These are phyloP conservation scores for Yarrowia bubula DNA, from an alignment of 805 yeast genomes.

Conservation along the genomic window DNA sequence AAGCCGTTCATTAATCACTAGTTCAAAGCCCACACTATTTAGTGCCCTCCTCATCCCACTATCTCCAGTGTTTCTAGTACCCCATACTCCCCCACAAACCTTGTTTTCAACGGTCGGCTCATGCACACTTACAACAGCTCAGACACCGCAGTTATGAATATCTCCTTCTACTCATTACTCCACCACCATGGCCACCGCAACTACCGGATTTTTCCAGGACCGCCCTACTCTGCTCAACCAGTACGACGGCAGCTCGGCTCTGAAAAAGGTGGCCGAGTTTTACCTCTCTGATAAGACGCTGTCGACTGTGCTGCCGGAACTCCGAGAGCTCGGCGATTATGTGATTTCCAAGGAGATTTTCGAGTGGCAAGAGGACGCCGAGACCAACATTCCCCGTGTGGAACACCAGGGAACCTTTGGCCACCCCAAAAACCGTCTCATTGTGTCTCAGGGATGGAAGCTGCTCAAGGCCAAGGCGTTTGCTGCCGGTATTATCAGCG, in stretches of 20 bases:
- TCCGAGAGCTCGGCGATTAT: constrained; percentile 32
- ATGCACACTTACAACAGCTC: neutral
- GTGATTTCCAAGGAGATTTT: constrained; percentile 33
- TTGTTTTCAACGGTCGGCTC: neutral
- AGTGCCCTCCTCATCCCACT: too few relatives aligned
- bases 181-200: constrained; percentile 33
- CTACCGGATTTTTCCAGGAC: constrained; percentile 36
- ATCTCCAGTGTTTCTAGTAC: too few relatives aligned
- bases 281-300: constrained; percentile 28
- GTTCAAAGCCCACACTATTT: too few relatives aligned
- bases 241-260: constrained; percentile 31
- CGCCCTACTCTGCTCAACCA: constrained; percentile 35
- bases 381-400: constrained; percentile 35
- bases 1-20: too few relatives aligned
- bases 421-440: constrained; percentile 32
- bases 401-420: constrained; percentile 38
- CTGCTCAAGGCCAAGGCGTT: constrained; percentile 33
- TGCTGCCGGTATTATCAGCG: constrained; percentile 34
- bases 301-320: constrained; percentile 29
- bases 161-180: neutral
- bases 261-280: constrained; percentile 32
- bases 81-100: too few relatives aligned
- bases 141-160: neutral
- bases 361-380: constrained; percentile 37
- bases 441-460: constrained; percentile 38